Base-by-base conservation (phyloP, 176 grass and related monocot species). In the Aegilops sharonensis region DNA sequence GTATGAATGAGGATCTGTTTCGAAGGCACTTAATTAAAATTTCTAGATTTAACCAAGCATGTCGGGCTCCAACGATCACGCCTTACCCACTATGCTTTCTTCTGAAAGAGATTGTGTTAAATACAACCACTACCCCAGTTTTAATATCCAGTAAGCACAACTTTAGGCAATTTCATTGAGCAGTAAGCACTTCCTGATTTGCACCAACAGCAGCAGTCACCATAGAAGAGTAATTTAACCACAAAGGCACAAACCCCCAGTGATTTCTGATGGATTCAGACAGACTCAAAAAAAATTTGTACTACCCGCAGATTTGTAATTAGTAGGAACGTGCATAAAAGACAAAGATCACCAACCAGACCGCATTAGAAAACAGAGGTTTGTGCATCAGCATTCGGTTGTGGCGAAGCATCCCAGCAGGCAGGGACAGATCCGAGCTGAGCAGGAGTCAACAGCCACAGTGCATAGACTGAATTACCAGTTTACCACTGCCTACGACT, bases 181-280 rank as follows among this genome's bases (percentile, higher is more conserved):
- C n/a, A 82, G 21, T 60, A 81, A 21, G 31, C 47, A 83, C 72
- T 50, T 66, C 83, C 35, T 84, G 45, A 59, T 80, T 87, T 68
- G 18, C 56, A 59, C 56, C 25, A 50, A 32, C 35, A 77, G 39
- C 35, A 68, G 70, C 27, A 76, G 65, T 42, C 83, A 20, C 8
- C 47, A 36, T n/a, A 69, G 61, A 61, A 18, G 82, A 67, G 25
- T 81, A 45, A 59, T 64, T 82, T 64, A 47, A 47, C 13, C 17
- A 82, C 29, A 70, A 82, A 59, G 56, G 20, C 56, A 59, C 54
- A 21, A 57, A 57, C 35, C 36, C 64, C 64, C 72, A 78, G 84
- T 43, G 64, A 72, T 72, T 12, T 77, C 34, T 85, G 6, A 78
- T 25, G 52, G 68, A 39, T 11, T 12, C 29, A 45, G 25, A 73